Evolutionary conservation across 2,329 filamentous ascomycete genomes (phyloP).

Genomic region (Botrytis galanthina): DNA sequence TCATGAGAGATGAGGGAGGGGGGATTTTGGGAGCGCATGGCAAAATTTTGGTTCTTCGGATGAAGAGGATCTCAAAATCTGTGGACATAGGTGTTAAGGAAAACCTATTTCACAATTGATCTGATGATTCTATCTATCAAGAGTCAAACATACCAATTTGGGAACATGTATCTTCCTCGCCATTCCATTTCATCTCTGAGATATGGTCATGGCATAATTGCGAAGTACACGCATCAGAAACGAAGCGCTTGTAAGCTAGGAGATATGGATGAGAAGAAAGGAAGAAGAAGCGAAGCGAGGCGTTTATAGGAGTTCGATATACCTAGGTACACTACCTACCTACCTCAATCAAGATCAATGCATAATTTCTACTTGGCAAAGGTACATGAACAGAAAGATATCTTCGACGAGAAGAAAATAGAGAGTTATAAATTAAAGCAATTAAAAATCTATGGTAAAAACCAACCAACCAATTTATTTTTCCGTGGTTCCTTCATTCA

Average conservation of each 20-base stretch:
- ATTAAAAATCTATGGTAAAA: not conserved
- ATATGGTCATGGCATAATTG: not conserved
- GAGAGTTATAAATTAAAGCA: not conserved
- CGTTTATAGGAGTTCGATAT: not conserved
- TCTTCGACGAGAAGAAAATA: not conserved
- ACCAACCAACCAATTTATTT: not conserved
- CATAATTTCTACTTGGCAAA: not conserved
- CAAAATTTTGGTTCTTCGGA: not conserved
- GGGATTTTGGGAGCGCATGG: rapidly evolving
- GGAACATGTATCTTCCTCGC: not conserved
- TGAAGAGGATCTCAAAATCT: not conserved
- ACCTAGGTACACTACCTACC: not conserved
- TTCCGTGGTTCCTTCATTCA: not conserved
- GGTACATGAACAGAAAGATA: not conserved
- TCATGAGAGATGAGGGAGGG: not conserved
- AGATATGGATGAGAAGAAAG: not conserved
- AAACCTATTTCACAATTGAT: not conserved
- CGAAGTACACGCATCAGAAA: not conserved
- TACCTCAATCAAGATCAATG: not conserved
- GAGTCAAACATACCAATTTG: not conserved
- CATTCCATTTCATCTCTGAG: not conserved
- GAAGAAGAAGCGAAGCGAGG: not conserved
- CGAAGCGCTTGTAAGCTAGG: not conserved
- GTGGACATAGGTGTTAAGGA: not conserved
- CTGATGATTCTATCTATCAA: not conserved